A percentile compares a stretch with the other conserved stretches of the same genome.
Evolutionary conservation across 2,329 filamentous ascomycete species (phyloP).

Genomic region (Cladobotryum mycophilum): DNA sequence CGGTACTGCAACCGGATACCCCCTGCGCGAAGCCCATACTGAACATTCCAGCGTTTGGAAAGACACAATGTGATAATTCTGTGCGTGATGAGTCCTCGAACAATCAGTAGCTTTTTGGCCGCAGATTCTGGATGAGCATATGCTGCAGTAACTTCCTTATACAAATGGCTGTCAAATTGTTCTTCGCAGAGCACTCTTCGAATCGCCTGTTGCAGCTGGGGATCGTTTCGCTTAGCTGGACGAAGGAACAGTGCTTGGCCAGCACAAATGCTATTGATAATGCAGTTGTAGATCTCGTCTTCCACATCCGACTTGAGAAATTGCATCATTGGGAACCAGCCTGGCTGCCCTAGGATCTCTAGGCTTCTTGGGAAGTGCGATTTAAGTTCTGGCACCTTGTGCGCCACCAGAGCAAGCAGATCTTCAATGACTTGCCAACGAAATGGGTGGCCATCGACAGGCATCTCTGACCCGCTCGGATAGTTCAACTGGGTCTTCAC

Average conservation of each 20-base stretch:
- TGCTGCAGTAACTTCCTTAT: neutral
- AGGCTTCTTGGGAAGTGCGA: conserved; percentile 34
- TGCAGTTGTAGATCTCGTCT: conserved; percentile 32
- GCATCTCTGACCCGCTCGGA: conserved; percentile 41
- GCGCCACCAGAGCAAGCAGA: conserved; percentile 35
- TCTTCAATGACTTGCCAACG: conserved; percentile 43
- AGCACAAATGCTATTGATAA: conserved; percentile 36
- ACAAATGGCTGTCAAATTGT: conserved; percentile 2
- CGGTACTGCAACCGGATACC: conserved; percentile 54
- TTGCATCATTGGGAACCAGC: conserved; percentile 50
- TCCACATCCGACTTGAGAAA: conserved; percentile 46
- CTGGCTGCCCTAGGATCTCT: conserved; percentile 36
- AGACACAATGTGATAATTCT: conserved; percentile 51
- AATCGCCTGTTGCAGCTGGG: conserved; percentile 12
- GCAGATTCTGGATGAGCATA: conserved; percentile 4
- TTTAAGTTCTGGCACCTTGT: conserved; percentile 31
- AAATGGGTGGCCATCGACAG: conserved; percentile 46
- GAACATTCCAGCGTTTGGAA: conserved; percentile 61
- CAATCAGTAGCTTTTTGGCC: neutral
- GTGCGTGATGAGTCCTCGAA: conserved; percentile 1
- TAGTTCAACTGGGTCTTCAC: conserved; percentile 53
- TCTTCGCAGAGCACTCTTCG: neutral
- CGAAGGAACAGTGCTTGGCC: conserved; percentile 15
- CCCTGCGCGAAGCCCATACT: conserved; percentile 56
- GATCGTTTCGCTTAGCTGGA: neutral